These are phyloP conservation scores for Ramaria rubella DNA, from an alignment of 768 basidiomycete genomes.

Conservation along the genomic window DNA sequence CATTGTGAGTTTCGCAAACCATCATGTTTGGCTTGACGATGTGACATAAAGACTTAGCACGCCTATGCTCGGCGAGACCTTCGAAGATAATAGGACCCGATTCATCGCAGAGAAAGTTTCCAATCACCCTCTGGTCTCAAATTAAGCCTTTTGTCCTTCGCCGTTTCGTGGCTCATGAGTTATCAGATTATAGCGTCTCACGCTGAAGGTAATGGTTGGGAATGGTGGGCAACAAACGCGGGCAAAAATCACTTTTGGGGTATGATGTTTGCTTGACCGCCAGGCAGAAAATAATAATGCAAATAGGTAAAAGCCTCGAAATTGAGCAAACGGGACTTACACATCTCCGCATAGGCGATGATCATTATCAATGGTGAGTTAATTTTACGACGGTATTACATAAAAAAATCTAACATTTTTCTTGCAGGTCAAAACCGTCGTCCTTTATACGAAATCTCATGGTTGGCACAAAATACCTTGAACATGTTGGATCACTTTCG, in stretches of 20 bases:
- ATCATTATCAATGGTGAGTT: constrained; percentile 65
- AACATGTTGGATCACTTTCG: constrained; percentile 74
- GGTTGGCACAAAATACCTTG: constrained; percentile 87
- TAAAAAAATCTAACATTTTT: background rate
- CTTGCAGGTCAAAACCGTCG: constrained; percentile 71
- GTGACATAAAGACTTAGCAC: constrained; percentile 44
- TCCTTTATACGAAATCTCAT: constrained; percentile 86
- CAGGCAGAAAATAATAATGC: background rate
- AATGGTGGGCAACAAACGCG: constrained; percentile 64
- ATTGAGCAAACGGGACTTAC: constrained; percentile 74
- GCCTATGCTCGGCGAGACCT: constrained; percentile 85
- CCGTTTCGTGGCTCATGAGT: constrained; percentile 28
- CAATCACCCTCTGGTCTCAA: constrained; percentile 50
- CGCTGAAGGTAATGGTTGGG: constrained; percentile 75
- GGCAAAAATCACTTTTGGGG: constrained; percentile 91
- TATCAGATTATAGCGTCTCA: constrained; percentile 64
- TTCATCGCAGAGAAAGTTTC: constrained; percentile 85
- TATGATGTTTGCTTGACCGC: constrained; percentile 36
- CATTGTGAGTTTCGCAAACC: constrained; percentile 54
- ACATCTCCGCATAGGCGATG: constrained; percentile 57
- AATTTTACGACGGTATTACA: background rate
- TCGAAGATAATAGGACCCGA: constrained; percentile 72
- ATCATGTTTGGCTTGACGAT: background rate
- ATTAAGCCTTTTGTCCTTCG: background rate
- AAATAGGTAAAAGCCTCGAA: constrained; percentile 79